Evolutionary conservation across 2,329 filamentous ascomycete species (phyloP).

Genomic region (Ophiocordyceps camponoti-floridani): DNA sequence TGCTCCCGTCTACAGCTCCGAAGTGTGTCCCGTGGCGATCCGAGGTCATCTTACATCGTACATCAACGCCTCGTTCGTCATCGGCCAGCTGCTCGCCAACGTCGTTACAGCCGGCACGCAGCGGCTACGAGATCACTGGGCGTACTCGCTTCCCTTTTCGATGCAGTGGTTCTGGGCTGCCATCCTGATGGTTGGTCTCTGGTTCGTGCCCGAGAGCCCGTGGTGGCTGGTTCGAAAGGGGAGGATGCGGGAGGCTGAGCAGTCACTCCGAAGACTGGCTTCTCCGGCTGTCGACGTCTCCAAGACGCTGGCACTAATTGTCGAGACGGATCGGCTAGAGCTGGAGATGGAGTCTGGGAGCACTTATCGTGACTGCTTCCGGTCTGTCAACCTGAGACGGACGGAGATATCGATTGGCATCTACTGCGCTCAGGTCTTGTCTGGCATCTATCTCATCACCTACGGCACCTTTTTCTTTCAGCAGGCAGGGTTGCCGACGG

Average conservation of each 20-base stretch:
- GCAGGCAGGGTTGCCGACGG: constrained; percentile 21
- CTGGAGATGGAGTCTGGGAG: constrained; percentile 17
- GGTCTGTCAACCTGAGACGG: constrained; percentile 23
- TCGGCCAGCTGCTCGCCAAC: constrained; percentile 17
- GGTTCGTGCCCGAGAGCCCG: constrained; percentile 15
- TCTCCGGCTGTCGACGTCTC: constrained; percentile 26
- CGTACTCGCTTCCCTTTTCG: constrained; percentile 31
- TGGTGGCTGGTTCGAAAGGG: constrained; percentile 14
- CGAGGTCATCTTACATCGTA: constrained; percentile 22
- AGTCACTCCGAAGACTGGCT: constrained; percentile 10
- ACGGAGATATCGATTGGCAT: constrained; percentile 27
- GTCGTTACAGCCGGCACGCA: constrained; percentile 5
- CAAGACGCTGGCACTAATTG: constrained; percentile 47
- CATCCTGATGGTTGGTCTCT: constrained; percentile 10
- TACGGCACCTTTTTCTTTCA: constrained; percentile 29
- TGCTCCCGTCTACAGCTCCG: constrained; percentile 23
- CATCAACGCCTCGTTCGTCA: constrained; percentile 23
- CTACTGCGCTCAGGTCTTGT: constrained; percentile 20
- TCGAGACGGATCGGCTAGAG: constrained; percentile 28
- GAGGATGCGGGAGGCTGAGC: constrained; percentile 10
- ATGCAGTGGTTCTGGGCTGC: constrained; percentile 19
- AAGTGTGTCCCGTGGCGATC: constrained; percentile 22
- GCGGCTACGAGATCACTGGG: constrained; percentile 28
- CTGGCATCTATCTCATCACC: constrained; percentile 20
- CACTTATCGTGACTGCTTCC: constrained; percentile 27